Base-by-base conservation (phyloP, 371 early-diverging fungal species). In the Mycotypha africana region DNA sequence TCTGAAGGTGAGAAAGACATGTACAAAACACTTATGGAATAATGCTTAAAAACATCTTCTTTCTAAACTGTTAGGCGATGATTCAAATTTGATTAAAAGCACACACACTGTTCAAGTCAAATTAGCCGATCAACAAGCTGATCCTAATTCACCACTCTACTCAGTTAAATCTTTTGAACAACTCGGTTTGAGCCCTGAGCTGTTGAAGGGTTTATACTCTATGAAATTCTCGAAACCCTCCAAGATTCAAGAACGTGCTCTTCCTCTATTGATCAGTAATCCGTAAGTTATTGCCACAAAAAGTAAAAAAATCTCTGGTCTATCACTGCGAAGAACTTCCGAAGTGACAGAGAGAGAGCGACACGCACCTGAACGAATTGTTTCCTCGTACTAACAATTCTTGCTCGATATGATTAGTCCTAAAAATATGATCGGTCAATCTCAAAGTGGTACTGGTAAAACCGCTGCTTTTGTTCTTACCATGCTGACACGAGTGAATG, bases 391-490 rank as follows among this genome's bases (percentile, higher is more conserved):
- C n/a, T n/a, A n/a, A n/a, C n/a, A n/a, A n/a, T n/a, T n/a, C n/a
- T n/a, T n/a, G n/a, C n/a, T n/a, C n/a, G n/a, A n/a, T n/a, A n/a
- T 16, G 16, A 19, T 9, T 38, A 70, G 71, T 4, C 67, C 71
- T n/a, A 54, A 42, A 49, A 71, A 71, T 28, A 67, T 71, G 71
- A 71, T 71, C 49, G 71, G 67, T 23, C 71, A 71, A 21, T 71
- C 71, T 11, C 71, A 71, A 49, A 71, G 71, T 58, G 71, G 71
- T 42, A 71, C 71, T n/a, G 70, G 51, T 33, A 99, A 99, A 69
- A 99, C 99, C 8, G 97, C 98, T 2, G 98, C 99, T 1, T 95
- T 97, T 63, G 88, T 85, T 0, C 71, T 97, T 44, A 87, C 91
- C 1, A 93, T 97, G 85, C 69, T 96, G 23, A 78, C 80, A 41